phyloP scores from a whole-genome alignment of 2,329 filamentous ascomycete genomes.

The Tolypocladium amazonense region DNA sequence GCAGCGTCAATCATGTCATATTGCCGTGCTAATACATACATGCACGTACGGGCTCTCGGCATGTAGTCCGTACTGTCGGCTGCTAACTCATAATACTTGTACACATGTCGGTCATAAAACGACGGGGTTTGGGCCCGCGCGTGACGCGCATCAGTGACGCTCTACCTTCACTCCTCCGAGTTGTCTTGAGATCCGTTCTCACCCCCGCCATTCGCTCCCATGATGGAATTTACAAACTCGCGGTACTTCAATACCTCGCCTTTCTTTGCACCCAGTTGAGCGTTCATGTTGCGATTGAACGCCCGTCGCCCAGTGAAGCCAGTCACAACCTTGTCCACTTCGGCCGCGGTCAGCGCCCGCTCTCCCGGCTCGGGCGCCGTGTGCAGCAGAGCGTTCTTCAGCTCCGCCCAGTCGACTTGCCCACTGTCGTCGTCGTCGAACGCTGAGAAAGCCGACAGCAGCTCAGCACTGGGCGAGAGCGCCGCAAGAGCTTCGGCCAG shows the following conservation, averaged over 20 bases:
- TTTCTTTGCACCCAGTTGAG: conserved; percentile 46
- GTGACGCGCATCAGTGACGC: not conserved
- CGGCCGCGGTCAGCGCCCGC: conserved; percentile 51
- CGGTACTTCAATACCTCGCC: conserved; percentile 90
- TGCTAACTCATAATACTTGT: not conserved
- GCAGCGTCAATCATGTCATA: not conserved
- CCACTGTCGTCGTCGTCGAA: conserved; percentile 96
- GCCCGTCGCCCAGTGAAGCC: conserved; percentile 78
- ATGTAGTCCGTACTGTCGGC: not conserved
- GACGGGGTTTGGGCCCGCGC: not conserved
- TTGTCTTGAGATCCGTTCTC: conserved; percentile 15
- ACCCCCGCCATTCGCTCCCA: conserved; percentile 38
- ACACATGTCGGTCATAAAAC: not conserved
- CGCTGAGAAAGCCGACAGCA: conserved; percentile 82
- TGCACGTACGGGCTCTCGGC: not conserved
- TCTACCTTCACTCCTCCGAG: conserved; percentile 9
- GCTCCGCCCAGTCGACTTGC: conserved; percentile 73
- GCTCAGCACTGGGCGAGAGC: conserved; percentile 67
- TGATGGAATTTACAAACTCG: conserved; percentile 72
- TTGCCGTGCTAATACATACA: not conserved
- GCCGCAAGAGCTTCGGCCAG: conserved; percentile 64
- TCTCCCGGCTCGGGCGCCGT: conserved; percentile 69
- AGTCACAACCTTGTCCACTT: conserved; percentile 78
- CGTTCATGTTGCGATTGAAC: conserved; percentile 55
- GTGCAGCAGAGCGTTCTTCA: conserved; percentile 73